Base-by-base conservation (phyloP, 352 stramenopile genomes). In the Phytopythium mirpurense region DNA sequence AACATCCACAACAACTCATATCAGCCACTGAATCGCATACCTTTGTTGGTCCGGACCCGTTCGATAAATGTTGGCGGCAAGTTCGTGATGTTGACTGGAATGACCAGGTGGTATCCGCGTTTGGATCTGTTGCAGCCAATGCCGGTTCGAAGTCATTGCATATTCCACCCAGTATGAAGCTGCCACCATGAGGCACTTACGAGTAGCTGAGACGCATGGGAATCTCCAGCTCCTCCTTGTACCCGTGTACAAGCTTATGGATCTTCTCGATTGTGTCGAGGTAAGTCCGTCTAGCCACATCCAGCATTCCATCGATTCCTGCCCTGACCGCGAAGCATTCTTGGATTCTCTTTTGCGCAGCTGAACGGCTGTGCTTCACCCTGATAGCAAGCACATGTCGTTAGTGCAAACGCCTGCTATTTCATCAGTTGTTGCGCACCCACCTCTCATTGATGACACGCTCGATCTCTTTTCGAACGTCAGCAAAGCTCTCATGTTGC, bases 261-360 rank as follows among this genome's bases (percentile, higher is more conserved):
- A 95, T 92, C 27, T 81, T 83, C 45, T 93, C 79, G 34, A 92
- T 90, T 1, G 79, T 89, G 56, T 91, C 78, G 18, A 95, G 62
- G 29, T 93, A 93, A 6, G 81, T 86, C 58, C 81, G 62, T 45
- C 85, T 63, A 27, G 83, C 83, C 11, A 95, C 79, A 51, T 95
- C 85, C 10, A 95, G 76, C 81, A 93, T 92, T 4, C 81, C 83
- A 35, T 95, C 83, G 26, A 95, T 87, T 11, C 85, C 85, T 21
- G 80, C 74, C 53, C 81, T 59, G 14, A 95, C 68, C 27, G 85
- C 83, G 62, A 95, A 92, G 47, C 78, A 90, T 38, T 91, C 85
- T 66, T 93, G 81, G 56, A 93, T 93, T 34, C 83, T 74, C 52
- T 90, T 93, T 58, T 92, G 78, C 12, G 79, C 78, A 46, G 72